phyloP scores from a whole-genome alignment of 257 asterid species.

The Nicotiana noctiflora region DNA sequence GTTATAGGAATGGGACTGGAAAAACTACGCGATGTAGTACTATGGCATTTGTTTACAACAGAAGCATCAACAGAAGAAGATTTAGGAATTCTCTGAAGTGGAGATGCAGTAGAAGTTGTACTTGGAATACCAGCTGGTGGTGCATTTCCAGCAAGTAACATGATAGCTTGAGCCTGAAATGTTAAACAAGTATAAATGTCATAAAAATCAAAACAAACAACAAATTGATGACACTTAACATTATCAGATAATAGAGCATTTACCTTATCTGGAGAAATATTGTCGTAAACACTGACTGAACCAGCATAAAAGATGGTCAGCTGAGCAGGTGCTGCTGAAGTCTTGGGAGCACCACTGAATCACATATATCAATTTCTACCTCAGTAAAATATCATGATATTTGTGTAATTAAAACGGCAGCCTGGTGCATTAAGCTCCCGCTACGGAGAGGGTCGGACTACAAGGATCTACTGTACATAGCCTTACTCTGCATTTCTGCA shows the following conservation, averaged over 20 bases:
- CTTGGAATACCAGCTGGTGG: slow-evolving; percentile 31
- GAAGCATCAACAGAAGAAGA: slow-evolving; percentile 39
- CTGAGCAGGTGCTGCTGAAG: slow-evolving; percentile 41
- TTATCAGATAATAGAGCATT: neutral
- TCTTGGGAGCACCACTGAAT: slow-evolving; percentile 32
- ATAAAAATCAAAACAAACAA: neutral
- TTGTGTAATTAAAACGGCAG: no score
- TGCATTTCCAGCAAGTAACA: slow-evolving; percentile 62
- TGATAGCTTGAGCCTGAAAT: slow-evolving; percentile 60
- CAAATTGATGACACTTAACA: neutral
- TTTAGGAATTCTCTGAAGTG: slow-evolving; percentile 29
- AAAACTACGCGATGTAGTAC: slow-evolving; percentile 17
- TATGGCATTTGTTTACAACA: slow-evolving; percentile 25
- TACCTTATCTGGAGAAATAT: slow-evolving; percentile 58
- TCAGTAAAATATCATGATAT: no score
- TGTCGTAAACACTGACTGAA: slow-evolving; percentile 46
- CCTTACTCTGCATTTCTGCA: no score
- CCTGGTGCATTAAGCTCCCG: no score
- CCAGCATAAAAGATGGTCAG: slow-evolving; percentile 61
- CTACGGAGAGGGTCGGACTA: no score
- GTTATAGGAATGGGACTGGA: slow-evolving; percentile 30
- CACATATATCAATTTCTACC: neutral
- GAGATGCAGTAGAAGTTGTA: slow-evolving; percentile 32
- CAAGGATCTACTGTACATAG: no score
- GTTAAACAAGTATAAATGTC: neutral